Base-by-base conservation (phyloP, 2,329 filamentous ascomycete genomes). In the Xylaria sp. region DNA sequence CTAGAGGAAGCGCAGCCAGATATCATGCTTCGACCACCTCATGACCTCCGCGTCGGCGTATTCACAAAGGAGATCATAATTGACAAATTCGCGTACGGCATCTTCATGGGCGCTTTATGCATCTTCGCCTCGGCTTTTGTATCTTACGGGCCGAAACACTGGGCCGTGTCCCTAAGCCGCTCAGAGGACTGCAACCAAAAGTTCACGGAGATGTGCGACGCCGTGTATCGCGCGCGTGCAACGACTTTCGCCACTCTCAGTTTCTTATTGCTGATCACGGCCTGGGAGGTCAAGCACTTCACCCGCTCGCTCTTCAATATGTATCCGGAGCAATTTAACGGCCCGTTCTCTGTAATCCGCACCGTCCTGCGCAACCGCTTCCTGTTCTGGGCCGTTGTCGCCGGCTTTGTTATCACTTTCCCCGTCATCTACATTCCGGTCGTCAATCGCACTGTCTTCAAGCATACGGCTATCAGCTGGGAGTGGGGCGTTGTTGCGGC, bases 281-380 rank as follows among this genome's bases (percentile, higher is more conserved):
- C 90, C 0, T 92, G 90, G 90, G 89, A 93, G 78, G 89, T 91
- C 74, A 89, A 92, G 76, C 88, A 92, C 72, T 89, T 91, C 77
- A 87, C 87, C 17, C 86, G 89, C 51, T 90, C 87, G 22, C 84
- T 93, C 72, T 93, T 93, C 79, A 83, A 84, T 73, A 90, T 92
- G 86, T 83, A 89, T 66, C 83, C 83, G 0, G 81, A 84, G 68
- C 77, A 81, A 38, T 86, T 82, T 79, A 71, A 72, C 3, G 86
- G 62, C 5, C 57, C 62, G 1, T 63, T 83, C 45, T 83, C 85
- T 0, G 81, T 88, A 11, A 84, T 87, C 73, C 80, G 79, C 71
- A 90, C 90, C n/a, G 81, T 92, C 13, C 90, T 87, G 82, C 82
- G 86, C 71, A 93, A 93, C 78, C 83, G 85, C 67, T 92, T 92